Base-by-base conservation (phyloP, 345 rosid genomes). In the Iberis pinnata region DNA sequence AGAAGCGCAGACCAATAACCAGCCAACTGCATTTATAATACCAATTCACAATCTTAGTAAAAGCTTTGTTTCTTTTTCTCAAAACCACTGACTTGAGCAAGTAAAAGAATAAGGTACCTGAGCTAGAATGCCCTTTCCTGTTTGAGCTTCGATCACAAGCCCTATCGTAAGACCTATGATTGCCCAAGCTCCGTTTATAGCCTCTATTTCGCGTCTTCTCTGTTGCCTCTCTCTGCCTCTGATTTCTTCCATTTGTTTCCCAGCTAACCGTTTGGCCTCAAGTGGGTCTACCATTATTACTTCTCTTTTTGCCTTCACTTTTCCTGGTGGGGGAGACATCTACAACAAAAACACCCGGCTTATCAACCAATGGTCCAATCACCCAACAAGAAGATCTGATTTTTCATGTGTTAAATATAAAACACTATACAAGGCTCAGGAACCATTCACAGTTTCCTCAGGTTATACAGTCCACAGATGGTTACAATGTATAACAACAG, bases 141-240 rank as follows among this genome's bases (percentile, higher is more conserved):
- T 84, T 29, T 76, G 81, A n/a, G 84, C 88, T 87, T 92, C 96
- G 39, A 87, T 78, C 22, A 84, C 84, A 56, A 87, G 72, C 42
- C 82, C 95, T 48, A 74, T 76, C 4, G 78, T 67, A 59, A 87
- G 92, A 59, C 98, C 98, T 18, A 87, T 77, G 89, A 83, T 77
- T 35, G 95, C 95, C 95, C 95, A 92, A 0, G 95, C 86, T 48
- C 96, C 98, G 16, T 84, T 87, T 49, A 87, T 82, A 13, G 98
- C 96, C 56, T 92, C 98, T 47, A 83, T 80, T 73, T 65, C 71
- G n/a, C 86, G 86, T 56, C 73, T 73, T 61, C 84, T 78, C 93
- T 92, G 67, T 39, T 73, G 45, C 45, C 68, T 87, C 60, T 82
- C 88, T 67, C 73, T 80, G 33, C 76, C 87, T 77, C 39, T 61